Percentiles rank a stretch among this genome's conserved stretches.
Evolutionary conservation across 441 rosid genomes (phyloP).

Genomic region (Viola pubescens): DNA sequence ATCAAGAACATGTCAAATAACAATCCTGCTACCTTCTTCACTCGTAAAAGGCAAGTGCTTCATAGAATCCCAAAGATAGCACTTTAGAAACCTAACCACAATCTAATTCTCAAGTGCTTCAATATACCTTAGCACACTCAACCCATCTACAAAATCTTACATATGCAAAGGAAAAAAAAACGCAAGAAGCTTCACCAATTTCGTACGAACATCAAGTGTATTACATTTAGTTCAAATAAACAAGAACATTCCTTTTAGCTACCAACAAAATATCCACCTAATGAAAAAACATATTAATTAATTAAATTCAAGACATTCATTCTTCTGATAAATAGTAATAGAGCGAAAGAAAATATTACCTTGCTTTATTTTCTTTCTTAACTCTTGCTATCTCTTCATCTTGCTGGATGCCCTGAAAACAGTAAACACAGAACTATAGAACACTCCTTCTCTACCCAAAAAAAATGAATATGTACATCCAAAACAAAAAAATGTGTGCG

Average conservation of each 20-base stretch:
- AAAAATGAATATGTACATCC: not conserved
- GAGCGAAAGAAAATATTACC: conserved; percentile 26
- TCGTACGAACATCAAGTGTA: not conserved
- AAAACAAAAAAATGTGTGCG: not conserved
- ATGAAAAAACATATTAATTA: not conserved
- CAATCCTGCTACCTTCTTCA: not conserved
- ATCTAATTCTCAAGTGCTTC: not conserved
- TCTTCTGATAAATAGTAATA: not conserved
- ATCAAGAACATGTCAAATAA: not conserved
- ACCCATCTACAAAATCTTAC: too few species aligned
- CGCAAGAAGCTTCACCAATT: not conserved
- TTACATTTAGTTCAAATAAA: not conserved
- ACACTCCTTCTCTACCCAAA: not conserved
- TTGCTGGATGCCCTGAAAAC: conserved; percentile 46
- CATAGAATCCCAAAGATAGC: not conserved
- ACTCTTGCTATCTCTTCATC: conserved; percentile 53
- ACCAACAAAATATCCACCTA: not conserved
- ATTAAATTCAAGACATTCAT: not conserved
- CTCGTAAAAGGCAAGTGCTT: too few species aligned
- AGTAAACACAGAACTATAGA: not conserved
- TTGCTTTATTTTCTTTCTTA: conserved; percentile 52
- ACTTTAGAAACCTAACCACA: not conserved
- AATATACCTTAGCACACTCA: too few species aligned
- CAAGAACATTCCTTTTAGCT: not conserved
- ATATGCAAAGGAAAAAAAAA: too few species aligned